Evolutionary conservation across 202 grass and related monocot species (phyloP), one percentile per base, ranked within the genome.

Genomic region (Cymbopogon flexuosus): DNA sequence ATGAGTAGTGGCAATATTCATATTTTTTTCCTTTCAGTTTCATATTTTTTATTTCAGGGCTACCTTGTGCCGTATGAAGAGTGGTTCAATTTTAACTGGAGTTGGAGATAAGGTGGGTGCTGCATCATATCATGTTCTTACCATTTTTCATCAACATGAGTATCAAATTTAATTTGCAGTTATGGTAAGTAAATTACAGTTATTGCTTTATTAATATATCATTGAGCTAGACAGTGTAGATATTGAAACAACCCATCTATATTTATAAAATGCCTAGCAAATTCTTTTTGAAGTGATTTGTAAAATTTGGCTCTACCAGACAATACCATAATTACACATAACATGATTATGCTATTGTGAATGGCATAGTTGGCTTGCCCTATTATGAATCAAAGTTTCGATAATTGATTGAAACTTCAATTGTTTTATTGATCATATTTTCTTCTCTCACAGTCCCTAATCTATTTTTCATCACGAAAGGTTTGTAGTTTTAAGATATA

Each of bases 21-120:
- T 30, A 40, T 73, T 51, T 54, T 9, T 54, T 43, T 5, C 6
- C 6, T 71, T 75, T 81, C 64, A 76, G 7, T 70, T 49, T 67
- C 23, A 11, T 56, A 30, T 33, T 69, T 83, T 15, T 89, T 77
- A 15, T 87, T 76, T 33, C 83, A 97, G 94, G 80, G 85, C 86
- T 34, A 87, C 63, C 65, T 78, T 94, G 46, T 97, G 94, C 52
- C 83, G 86, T 58, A 97, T 97, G 89, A 97, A 92, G 66, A 85
- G 94, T 43, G 94, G 94, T 40, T 80, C 49, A 45, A 81, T 97
- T 75, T 87, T 97, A 81, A 90, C 91, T 71, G 91, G 91, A 85
- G 84, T 81, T 80, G 91, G 94, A 87, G 94, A 97, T 51, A 92
- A 89, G 88, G 94, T 97, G 72, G 24, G 46, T 49, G 12, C 64